Evolutionary conservation across 2,329 filamentous ascomycete species (phyloP), one percentile per base, ranked within the genome.

Genomic region (Scedosporium dehoogii): DNA sequence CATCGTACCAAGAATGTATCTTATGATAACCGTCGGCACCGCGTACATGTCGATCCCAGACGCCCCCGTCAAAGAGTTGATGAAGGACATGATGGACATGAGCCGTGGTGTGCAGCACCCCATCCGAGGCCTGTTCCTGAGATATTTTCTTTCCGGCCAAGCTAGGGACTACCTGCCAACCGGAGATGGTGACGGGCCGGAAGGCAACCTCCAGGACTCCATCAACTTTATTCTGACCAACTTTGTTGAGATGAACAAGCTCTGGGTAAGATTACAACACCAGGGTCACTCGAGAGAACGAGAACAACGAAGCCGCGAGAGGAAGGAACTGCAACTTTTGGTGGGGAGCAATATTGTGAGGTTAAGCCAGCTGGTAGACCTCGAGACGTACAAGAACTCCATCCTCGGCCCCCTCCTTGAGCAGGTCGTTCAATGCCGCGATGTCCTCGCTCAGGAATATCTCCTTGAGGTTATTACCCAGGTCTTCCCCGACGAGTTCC

Each of bases 1-100:
- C 73, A 97, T 99, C 68, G 88, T 99, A 64, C 94, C 94, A 25
- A 87, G 94, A 67, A 80, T 99, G 65, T 99, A 99, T 74, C 87
- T 99, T 64, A 99, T 99, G 96, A 94, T 99, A 71, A 99, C 96
- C 0, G 96, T 99, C 46, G 94, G 94, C 63, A 99, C 94, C 2
- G 96, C 96, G 58, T 99, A 99, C 80, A 99, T 99, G 94, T 88
- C 91, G 27, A 96, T 99, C 71, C 90, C 94, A 70, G 94, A 97
- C 81, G 94, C 96, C 63, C 94, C 94, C 0, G 94, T 99, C 68
- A 99, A 99, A 78, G 94, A 99, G 79, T 91, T 99, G 66, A 99
- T 99, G 94, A 99, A 99, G 78, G 94, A 99, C 75, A 99, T 99
- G 94, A 99, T 99, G 94, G 94, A 99, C 76, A 99, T 99, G 94